These are phyloP conservation scores for Pichia manshurica DNA, from an alignment of 805 yeast genomes.

Conservation along the genomic window DNA sequence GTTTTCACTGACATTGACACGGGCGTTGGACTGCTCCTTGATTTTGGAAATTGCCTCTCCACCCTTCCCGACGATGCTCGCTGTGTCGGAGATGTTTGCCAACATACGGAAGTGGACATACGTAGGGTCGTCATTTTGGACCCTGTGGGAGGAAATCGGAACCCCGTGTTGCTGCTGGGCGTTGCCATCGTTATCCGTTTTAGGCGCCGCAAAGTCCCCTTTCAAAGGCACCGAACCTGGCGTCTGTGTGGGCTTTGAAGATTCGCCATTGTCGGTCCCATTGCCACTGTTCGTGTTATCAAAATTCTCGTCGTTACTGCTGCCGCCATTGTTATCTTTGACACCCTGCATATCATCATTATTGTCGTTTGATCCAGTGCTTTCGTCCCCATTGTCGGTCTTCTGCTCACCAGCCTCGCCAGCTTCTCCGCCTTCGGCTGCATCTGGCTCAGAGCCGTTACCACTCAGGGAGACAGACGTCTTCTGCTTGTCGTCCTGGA, in stretches of 20 bases:
- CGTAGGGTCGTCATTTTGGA: conserved; percentile 46
- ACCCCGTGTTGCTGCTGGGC: conserved; percentile 9
- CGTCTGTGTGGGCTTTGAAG: neutral
- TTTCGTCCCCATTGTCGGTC: neutral
- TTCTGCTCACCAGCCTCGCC: neutral
- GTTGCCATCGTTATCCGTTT: neutral
- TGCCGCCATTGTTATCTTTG: neutral
- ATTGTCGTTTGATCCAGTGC: neutral
- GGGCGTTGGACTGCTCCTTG: conserved; percentile 55
- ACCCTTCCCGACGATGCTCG: conserved; percentile 68
- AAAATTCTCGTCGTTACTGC: neutral
- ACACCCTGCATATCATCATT: neutral
- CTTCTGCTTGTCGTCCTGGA: conserved; percentile 36
- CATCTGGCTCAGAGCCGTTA: neutral
- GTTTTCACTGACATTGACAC: conserved; percentile 69
- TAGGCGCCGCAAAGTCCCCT: conserved; percentile 2
- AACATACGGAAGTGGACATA: conserved; percentile 67
- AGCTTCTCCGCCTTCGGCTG: neutral
- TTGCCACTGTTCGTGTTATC: neutral
- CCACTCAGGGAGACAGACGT: conserved; percentile 35
- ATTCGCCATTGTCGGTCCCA: neutral
- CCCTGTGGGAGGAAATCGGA: conserved; percentile 19
- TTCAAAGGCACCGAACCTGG: conserved; percentile 8
- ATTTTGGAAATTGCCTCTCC: conserved; percentile 69
- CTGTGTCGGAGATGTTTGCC: conserved; percentile 71